Base-by-base conservation (phyloP, 345 rosid species). In the Eutrema heterophyllum region DNA sequence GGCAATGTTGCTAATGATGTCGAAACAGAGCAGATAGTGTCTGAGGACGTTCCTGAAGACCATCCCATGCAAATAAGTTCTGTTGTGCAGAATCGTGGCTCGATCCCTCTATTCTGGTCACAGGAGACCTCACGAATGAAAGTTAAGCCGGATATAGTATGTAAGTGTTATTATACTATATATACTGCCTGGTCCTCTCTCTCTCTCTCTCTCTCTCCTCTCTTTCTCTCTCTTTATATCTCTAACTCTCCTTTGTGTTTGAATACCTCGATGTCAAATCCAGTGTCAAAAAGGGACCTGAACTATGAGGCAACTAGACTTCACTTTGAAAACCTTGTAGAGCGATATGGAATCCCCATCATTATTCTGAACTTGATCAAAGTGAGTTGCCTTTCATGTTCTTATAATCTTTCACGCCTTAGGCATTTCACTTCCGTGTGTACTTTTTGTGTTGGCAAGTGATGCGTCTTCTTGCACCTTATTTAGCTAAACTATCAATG, bases 1-100 rank as follows among this genome's bases (percentile, higher is more conserved):
- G 99, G 99, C 58, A 87, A 85, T 68, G 99, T 96, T 15, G 99
- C 99, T 62, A 96, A 96, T 74, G 99, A 96, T 84, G 99, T 96
- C 54, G 99, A 96, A 81, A 96, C 97, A 30, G 99, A 96, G 83
- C 99, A 96, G 83, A 87, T 96, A 79, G 89, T 92, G 57, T 86
- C 84, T 58, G 94, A 90, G 82, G 91, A 85, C 61, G 87, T 87
- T 57, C 85, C 89, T 53, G 90, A 80, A 80, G 92, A 88, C 51
- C 68, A 66, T 83, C 94, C 98, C 24, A 64, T 69, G 81, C 88
- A 87, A 84, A 85, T 96, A 80, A 90, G 87, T 83, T 92, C 99
- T 18, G 83, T 96, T 57, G 93, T 92, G 68, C 99, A 96, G 86
- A 92, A 92, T 78, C 97, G 99, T 53, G 99, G 99, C 67, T 96